Conservation (phyloP, 768 basidiomycete species). For the Pulveroboletus frians region DNA sequence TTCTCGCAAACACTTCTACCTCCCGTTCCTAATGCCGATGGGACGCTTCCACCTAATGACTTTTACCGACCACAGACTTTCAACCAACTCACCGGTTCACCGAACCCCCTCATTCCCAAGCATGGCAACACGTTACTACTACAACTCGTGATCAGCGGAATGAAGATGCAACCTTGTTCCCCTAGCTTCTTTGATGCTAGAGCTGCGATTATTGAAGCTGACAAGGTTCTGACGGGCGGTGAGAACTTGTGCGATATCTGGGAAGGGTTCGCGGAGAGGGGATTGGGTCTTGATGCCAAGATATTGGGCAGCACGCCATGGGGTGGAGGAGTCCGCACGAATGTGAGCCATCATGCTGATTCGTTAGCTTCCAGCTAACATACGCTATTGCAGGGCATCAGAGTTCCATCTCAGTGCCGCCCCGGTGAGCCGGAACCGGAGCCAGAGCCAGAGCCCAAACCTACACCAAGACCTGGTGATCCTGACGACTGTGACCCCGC, state of each 20-base stretch:
- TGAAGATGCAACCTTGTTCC: slow-evolving; percentile 93
- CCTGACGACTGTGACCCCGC: slow-evolving; percentile 23
- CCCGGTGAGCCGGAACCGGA: slow-evolving; percentile 8
- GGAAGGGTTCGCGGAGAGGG: slow-evolving; percentile 77
- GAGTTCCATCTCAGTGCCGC: slow-evolving; percentile 39
- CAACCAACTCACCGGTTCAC: slow-evolving; percentile 26
- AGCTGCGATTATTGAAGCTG: slow-evolving; percentile 87
- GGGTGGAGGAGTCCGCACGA: slow-evolving; percentile 83
- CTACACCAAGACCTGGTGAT: slow-evolving; percentile 30
- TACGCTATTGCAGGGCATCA: slow-evolving; percentile 31
- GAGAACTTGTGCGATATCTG: slow-evolving; percentile 90
- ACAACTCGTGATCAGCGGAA: slow-evolving; percentile 82
- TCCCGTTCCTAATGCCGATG: slow-evolving; percentile 59
- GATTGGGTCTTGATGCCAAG: slow-evolving; percentile 72
- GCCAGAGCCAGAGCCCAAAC: slow-evolving; percentile 22
- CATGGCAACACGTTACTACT: slow-evolving; percentile 85
- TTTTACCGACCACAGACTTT: slow-evolving; percentile 57
- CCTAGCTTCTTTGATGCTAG: slow-evolving; percentile 89
- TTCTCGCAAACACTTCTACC: slow-evolving; percentile 79
- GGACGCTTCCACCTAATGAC: slow-evolving; percentile 55
- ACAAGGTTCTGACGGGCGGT: slow-evolving; percentile 83
- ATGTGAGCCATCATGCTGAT: slow-evolving; percentile 38
- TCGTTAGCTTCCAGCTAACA: neutral
- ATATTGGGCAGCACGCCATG: slow-evolving; percentile 80
- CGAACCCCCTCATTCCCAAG: slow-evolving; percentile 65